phyloP scores from a whole-genome alignment of 2,329 filamentous ascomycete genomes.

The Fusarium acutatum region DNA sequence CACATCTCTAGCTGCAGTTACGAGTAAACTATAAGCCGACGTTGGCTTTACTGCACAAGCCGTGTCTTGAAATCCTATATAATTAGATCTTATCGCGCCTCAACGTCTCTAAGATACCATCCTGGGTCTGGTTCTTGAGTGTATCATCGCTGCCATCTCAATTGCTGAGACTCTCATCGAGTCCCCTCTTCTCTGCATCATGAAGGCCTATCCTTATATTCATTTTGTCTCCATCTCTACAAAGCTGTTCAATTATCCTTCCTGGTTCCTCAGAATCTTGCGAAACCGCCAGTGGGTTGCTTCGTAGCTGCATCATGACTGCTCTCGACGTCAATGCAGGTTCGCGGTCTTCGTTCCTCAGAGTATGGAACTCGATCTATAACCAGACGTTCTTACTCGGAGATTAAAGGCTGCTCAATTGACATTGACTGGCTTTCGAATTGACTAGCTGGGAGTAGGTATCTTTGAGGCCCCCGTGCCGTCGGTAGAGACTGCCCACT shows the following conservation, averaged over 20 bases:
- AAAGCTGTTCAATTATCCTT: not conserved
- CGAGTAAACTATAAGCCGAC: rapidly evolving
- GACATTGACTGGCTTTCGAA: too few species aligned
- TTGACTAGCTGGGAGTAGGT: too few species aligned
- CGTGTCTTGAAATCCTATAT: not conserved
- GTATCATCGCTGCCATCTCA: not conserved
- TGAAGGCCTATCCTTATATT: rapidly evolving
- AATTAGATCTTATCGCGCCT: rapidly evolving
- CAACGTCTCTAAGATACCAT: too few species aligned
- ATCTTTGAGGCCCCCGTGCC: rapidly evolving
- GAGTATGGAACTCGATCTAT: not conserved
- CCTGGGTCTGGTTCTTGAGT: not conserved
- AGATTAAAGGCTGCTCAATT: not conserved
- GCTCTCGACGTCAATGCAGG: not conserved
- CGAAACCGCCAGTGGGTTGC: too few species aligned
- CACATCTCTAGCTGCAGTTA: not conserved
- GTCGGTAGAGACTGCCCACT: too few species aligned
- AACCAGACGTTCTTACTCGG: rapidly evolving
- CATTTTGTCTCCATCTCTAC: not conserved
- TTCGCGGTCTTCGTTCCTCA: not conserved
- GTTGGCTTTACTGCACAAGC: rapidly evolving
- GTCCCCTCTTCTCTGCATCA: not conserved
- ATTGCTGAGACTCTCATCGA: not conserved
- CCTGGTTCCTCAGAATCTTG: rapidly evolving
- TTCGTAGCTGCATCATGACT: not conserved